A percentile compares a stretch with the other conserved stretches of the same genome.
phyloP scores from a whole-genome alignment of 2,329 filamentous ascomycete species.

The Xylaria sp. region DNA sequence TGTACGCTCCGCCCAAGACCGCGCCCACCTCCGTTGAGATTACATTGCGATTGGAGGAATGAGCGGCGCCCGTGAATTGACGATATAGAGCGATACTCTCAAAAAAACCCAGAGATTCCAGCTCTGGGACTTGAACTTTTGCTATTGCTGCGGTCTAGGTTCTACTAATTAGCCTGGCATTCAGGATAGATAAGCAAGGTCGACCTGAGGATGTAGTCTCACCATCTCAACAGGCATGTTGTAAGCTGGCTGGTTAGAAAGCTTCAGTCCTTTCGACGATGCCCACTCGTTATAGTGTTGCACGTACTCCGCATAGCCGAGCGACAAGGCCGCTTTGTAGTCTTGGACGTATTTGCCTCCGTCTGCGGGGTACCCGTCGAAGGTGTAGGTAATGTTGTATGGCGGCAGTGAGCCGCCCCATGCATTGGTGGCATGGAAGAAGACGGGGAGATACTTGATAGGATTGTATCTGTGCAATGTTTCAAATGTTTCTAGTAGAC shows the following conservation, averaged over 20 bases:
- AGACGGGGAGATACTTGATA: background rate
- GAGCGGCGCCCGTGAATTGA: background rate
- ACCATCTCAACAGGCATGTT: background rate
- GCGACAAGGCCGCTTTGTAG: background rate
- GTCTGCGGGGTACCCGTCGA: background rate
- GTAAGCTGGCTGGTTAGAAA: background rate
- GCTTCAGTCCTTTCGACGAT: background rate
- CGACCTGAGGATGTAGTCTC: background rate
- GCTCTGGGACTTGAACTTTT: background rate
- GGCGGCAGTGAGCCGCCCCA: background rate
- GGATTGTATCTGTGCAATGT: background rate
- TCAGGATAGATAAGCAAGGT: background rate
- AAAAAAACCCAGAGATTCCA: background rate
- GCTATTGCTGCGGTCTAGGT: background rate
- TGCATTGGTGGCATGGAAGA: background rate
- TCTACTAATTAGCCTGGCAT: background rate
- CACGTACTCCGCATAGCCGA: background rate
- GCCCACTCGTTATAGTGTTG: background rate
- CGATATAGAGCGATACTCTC: conserved; percentile 1
- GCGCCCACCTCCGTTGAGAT: background rate
- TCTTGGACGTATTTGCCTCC: background rate
- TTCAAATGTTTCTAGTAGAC: background rate
- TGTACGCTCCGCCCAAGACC: background rate
- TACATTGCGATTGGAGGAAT: background rate
- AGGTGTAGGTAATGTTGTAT: background rate